phyloP scores from a whole-genome alignment of 805 yeast species.

The Henningerozyma blattae region DNA sequence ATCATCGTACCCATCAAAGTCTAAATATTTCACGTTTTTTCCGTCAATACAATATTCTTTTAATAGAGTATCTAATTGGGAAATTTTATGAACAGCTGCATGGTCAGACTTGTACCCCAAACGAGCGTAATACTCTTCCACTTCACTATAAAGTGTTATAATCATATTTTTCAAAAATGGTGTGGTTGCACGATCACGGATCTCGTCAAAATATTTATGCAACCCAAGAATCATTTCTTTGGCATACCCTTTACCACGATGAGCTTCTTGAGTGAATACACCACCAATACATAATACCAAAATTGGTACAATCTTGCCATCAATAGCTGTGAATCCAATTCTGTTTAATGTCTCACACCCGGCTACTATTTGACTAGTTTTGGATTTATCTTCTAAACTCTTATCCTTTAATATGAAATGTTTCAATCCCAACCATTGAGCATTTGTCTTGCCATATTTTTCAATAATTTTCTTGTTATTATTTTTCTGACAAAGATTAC shows the following conservation, averaged over 20 bases:
- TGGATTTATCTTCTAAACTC: conserved; percentile 9
- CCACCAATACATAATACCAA: conserved; percentile 41
- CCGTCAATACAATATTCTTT: conserved; percentile 5
- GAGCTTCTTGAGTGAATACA: conserved; percentile 38
- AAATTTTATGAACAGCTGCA: conserved; percentile 26
- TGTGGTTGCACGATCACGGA: conserved; percentile 10
- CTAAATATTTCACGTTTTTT: conserved; percentile 15
- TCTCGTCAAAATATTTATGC: conserved; percentile 24
- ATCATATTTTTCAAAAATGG: conserved; percentile 23
- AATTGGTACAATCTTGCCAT: conserved; percentile 15
- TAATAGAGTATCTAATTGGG: conserved; percentile 13
- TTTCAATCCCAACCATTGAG: conserved; percentile 23
- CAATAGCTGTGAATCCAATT: conserved; percentile 22
- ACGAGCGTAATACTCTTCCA: conserved; percentile 51
- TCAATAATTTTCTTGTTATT: conserved; percentile 6
- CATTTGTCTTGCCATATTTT: conserved; percentile 8
- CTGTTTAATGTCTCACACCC: conserved; percentile 31
- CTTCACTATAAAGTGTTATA: conserved; percentile 55
- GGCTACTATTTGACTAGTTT: conserved; percentile 27
- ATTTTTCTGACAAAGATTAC: conserved; percentile 16
- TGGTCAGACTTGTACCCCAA: conserved; percentile 45
- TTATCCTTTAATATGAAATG: conserved; percentile 25
- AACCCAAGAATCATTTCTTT: conserved; percentile 31
- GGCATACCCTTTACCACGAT: conserved; percentile 48
- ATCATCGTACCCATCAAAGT: conserved; percentile 23